Evolutionary conservation across 345 rosid genomes (phyloP).

Genomic region (Hypericum perforatum): DNA sequence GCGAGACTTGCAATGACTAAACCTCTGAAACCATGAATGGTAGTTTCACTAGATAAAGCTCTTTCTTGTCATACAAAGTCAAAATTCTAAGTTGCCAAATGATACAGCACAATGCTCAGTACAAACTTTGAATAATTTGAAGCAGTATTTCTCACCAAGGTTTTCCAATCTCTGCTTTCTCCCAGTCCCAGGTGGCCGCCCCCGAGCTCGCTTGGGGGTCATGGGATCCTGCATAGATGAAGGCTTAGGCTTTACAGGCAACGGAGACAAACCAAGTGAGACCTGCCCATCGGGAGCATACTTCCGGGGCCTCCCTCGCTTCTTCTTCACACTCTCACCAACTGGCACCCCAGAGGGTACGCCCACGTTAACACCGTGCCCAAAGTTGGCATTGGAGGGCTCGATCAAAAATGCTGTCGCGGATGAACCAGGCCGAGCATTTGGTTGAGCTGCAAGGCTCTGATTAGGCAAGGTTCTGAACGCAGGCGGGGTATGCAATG

Average conservation of each 20-base stretch:
- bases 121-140: background rate
- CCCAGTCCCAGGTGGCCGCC: slow-evolving; percentile 96
- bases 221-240: slow-evolving; percentile 50
- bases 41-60: no score
- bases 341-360: slow-evolving; percentile 34
- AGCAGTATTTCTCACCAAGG: slow-evolving; percentile 50
- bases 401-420: slow-evolving; percentile 46
- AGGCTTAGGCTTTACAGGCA: slow-evolving; percentile 46
- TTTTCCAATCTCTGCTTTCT: slow-evolving; percentile 87
- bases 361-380: slow-evolving; percentile 48
- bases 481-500: slow-evolving; percentile 44
- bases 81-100: no score
- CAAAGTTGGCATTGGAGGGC: slow-evolving; percentile 41
- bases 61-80: no score
- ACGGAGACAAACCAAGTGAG: slow-evolving; percentile 69
- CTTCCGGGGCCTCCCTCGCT: slow-evolving; percentile 95
- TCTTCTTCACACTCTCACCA: slow-evolving; percentile 67
- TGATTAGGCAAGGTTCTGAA: slow-evolving; percentile 48
- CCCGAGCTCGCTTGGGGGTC: slow-evolving; percentile 50
- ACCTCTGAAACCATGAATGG: no score
- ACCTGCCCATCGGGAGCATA: slow-evolving; percentile 83
- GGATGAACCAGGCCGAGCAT: slow-evolving; percentile 22
- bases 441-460: slow-evolving; percentile 37
- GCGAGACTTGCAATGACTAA: no score
- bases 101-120: no score